A percentile compares a stretch with the other conserved stretches of the same genome.
phyloP scores from a whole-genome alignment of 257 asterid species.

The Przewalskia tangutica region DNA sequence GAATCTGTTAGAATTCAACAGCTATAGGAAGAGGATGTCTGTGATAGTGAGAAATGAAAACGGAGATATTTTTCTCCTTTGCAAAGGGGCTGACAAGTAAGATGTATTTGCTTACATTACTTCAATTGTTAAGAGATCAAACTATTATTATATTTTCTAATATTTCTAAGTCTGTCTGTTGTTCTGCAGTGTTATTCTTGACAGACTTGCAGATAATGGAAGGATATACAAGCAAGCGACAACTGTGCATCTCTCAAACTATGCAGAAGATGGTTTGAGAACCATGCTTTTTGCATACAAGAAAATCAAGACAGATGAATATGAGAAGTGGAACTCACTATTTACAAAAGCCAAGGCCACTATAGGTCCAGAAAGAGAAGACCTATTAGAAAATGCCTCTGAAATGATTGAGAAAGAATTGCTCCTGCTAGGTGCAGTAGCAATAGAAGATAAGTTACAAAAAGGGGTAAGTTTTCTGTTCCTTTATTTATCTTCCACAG shows the following conservation, averaged over 20 bases:
- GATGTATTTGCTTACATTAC: background rate
- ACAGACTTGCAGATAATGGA: slow-evolving; percentile 65
- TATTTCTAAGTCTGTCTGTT: slow-evolving; percentile 27
- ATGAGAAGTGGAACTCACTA: slow-evolving; percentile 76
- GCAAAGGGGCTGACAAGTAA: slow-evolving; percentile 81
- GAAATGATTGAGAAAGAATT: slow-evolving; percentile 84
- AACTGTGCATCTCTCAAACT: slow-evolving; percentile 66
- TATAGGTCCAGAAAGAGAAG: slow-evolving; percentile 75
- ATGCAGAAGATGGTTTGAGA: slow-evolving; percentile 91
- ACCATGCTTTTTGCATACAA: slow-evolving; percentile 90
- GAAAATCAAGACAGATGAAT: slow-evolving; percentile 66
- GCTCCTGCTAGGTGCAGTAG: slow-evolving; percentile 93
- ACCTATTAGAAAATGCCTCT: slow-evolving; percentile 67
- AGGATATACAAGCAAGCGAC: slow-evolving; percentile 59
- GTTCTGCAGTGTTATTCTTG: slow-evolving; percentile 74
- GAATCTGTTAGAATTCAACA: slow-evolving; percentile 80
- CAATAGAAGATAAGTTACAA: slow-evolving; percentile 97
- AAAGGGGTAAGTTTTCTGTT: slow-evolving; percentile 56
- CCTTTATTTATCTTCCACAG: background rate
- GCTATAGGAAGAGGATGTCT: slow-evolving; percentile 97
- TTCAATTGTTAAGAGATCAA: background rate
- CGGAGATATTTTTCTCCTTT: slow-evolving; percentile 65
- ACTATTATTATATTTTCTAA: background rate
- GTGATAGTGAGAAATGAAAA: slow-evolving; percentile 62
- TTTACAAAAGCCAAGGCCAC: slow-evolving; percentile 70